phyloP scores from a whole-genome alignment of 2,329 filamentous ascomycete species.

The Neopestalotiopsis clavispora region DNA sequence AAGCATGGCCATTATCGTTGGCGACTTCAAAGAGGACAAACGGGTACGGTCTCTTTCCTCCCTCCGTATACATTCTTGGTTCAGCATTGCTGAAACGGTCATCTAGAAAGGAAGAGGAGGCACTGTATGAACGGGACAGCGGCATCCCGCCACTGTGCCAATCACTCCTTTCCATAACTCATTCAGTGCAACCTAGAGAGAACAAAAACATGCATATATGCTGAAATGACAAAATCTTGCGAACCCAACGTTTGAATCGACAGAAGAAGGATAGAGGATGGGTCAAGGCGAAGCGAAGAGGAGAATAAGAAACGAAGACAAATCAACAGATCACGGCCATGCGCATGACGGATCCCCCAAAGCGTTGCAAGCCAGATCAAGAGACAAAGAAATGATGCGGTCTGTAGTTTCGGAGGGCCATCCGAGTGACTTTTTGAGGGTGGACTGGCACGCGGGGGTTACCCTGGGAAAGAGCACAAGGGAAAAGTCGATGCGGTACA shows the following conservation, averaged over 20 bases:
- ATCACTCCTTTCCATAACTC: constrained; percentile 42
- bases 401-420: constrained; percentile 3
- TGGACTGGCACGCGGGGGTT: constrained; percentile 1
- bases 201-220: constrained; percentile 19
- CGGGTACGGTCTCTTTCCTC: constrained; percentile 45
- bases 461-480: not conserved
- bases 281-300: not conserved
- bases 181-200: not conserved
- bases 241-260: constrained; percentile 6
- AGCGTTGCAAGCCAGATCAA: not conserved
- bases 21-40: constrained; percentile 32
- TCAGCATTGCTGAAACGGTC: constrained; percentile 23
- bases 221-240: not conserved
- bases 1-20: constrained; percentile 42
- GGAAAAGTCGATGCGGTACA: constrained; percentile 2
- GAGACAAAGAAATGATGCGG: constrained; percentile 10
- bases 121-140: constrained; percentile 39
- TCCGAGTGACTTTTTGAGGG: constrained; percentile 3
- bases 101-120: constrained; percentile 34
- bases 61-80: constrained; percentile 34
- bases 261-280: not conserved
- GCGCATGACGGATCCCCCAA: not conserved
- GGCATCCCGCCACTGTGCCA: constrained; percentile 35
- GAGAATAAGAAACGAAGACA: not conserved
- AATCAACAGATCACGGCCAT: not conserved